A percentile compares a stretch with the other conserved stretches of the same genome.
phyloP scores from a whole-genome alignment of 176 grass and related monocot species.

The Raddia distichophylla region DNA sequence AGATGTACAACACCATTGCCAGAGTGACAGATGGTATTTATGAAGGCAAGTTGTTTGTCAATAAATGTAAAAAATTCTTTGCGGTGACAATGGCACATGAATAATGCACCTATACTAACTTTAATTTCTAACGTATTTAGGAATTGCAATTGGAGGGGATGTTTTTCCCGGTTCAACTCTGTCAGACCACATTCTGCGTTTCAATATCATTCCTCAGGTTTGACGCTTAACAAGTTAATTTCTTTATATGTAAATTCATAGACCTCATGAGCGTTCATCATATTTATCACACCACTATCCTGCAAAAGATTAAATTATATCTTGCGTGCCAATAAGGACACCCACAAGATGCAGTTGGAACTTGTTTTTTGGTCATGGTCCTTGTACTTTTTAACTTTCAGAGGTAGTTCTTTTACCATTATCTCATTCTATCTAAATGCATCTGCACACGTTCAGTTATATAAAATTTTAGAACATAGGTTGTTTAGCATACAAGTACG shows the following conservation, averaged over 20 bases:
- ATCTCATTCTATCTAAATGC: slow-evolving; percentile 7
- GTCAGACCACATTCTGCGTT: slow-evolving; percentile 93
- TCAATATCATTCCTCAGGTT: slow-evolving; percentile 98
- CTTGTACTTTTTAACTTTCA: slow-evolving; percentile 19
- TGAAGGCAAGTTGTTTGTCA: slow-evolving; percentile 67
- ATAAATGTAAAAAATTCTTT: slow-evolving; percentile 6
- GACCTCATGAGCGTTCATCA: background rate
- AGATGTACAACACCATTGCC: slow-evolving; percentile 96
- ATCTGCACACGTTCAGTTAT: background rate
- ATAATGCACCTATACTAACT: slow-evolving; percentile 13
- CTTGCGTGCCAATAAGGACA: background rate
- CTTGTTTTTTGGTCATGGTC: background rate
- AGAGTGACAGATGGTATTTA: slow-evolving; percentile 99
- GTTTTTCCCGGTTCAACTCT: slow-evolving; percentile 98
- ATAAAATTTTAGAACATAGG: slow-evolving; percentile 15
- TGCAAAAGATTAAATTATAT: slow-evolving; percentile 11
- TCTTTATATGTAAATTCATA: slow-evolving; percentile 10
- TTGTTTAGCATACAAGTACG: slow-evolving; percentile 17
- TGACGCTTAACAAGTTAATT: slow-evolving; percentile 15
- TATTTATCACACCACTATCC: background rate
- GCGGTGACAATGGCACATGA: background rate
- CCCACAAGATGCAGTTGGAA: background rate
- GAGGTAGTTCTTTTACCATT: slow-evolving; percentile 17
- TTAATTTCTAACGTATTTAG: slow-evolving; percentile 42
- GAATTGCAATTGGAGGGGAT: slow-evolving; percentile 99